A percentile compares a stretch with the other conserved stretches of the same genome.
phyloP scores from a whole-genome alignment of 2,329 filamentous ascomycete species.

The Pezicula neosporulosa region DNA sequence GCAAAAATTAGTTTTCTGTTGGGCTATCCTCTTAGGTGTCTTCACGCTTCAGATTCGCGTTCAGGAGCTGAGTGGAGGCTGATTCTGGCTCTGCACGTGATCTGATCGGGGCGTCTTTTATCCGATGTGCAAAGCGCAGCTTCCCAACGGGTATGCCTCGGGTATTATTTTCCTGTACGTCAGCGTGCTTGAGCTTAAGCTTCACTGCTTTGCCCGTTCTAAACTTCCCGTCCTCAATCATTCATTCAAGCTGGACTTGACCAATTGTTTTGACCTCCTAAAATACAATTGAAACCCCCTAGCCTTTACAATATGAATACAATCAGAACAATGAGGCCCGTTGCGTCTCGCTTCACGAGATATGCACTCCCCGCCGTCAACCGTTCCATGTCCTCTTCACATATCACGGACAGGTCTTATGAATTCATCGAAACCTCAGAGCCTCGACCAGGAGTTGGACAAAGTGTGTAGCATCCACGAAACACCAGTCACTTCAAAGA shows the following conservation, averaged over 20 bases:
- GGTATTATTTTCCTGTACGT: background rate
- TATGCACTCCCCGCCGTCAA: constrained; percentile 22
- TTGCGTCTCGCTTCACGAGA: constrained; percentile 25
- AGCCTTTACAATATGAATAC: constrained; percentile 21
- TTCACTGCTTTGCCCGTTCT: no score
- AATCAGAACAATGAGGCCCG: constrained; percentile 22
- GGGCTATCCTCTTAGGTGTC: no score
- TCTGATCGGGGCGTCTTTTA: no score
- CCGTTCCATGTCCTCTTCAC: constrained; percentile 23
- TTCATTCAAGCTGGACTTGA: background rate
- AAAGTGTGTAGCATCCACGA: constrained; percentile 54
- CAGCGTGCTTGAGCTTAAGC: background rate
- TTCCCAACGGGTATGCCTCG: no score
- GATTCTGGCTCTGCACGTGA: no score
- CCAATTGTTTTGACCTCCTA: background rate
- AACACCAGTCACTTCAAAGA: background rate
- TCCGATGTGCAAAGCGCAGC: no score
- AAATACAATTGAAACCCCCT: background rate
- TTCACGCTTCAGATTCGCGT: no score
- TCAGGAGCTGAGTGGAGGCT: no score
- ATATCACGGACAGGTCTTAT: constrained; percentile 45
- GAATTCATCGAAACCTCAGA: constrained; percentile 79
- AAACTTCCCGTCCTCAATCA: background rate
- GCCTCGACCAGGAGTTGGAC: constrained; percentile 83
- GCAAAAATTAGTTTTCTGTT: no score